Evolutionary conservation across 2,329 filamentous ascomycete species (phyloP).

Genomic region (Clonostachys chloroleuca): DNA sequence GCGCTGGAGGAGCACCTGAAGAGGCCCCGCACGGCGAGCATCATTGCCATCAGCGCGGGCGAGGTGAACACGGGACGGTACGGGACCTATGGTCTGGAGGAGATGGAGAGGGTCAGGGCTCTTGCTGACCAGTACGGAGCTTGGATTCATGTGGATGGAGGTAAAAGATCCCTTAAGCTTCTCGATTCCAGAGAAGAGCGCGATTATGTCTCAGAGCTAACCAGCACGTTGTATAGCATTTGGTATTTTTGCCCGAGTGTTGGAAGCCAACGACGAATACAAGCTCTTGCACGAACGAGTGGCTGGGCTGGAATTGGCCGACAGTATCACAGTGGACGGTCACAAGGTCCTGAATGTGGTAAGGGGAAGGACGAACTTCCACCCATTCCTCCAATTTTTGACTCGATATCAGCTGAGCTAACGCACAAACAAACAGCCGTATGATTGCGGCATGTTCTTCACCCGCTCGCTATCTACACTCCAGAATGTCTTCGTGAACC

Average conservation of each 20-base stretch:
- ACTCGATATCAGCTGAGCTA: neutral
- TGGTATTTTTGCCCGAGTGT: conserved; percentile 70
- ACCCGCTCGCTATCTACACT: conserved; percentile 58
- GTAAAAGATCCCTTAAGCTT: conserved; percentile 24
- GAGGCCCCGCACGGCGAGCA: conserved; percentile 53
- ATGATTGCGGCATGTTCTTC: conserved; percentile 89
- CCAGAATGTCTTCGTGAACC: conserved; percentile 68
- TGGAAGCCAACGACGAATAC: conserved; percentile 56
- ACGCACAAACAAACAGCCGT: conserved; percentile 49
- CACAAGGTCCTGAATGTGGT: conserved; percentile 93
- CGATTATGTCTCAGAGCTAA: neutral
- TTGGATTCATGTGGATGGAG: conserved; percentile 88
- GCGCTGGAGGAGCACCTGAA: conserved; percentile 57
- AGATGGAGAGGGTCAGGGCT: conserved; percentile 59
- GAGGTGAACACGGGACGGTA: conserved; percentile 91
- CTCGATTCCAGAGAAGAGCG: neutral
- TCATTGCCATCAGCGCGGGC: conserved; percentile 77
- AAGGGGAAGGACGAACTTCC: conserved; percentile 18
- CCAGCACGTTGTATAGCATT: conserved; percentile 53
- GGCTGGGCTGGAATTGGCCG: conserved; percentile 72
- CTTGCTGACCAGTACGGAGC: conserved; percentile 70
- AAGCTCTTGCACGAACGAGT: conserved; percentile 39
- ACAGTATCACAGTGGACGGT: conserved; percentile 81
- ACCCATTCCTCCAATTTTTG: too few relatives aligned
- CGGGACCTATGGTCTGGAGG: conserved; percentile 51